Percentiles rank a stretch among this genome's conserved stretches.
These are phyloP conservation scores for Saccharomyces pastorianus DNA, from an alignment of 1,139 yeast genomes.

Conservation along the genomic window DNA sequence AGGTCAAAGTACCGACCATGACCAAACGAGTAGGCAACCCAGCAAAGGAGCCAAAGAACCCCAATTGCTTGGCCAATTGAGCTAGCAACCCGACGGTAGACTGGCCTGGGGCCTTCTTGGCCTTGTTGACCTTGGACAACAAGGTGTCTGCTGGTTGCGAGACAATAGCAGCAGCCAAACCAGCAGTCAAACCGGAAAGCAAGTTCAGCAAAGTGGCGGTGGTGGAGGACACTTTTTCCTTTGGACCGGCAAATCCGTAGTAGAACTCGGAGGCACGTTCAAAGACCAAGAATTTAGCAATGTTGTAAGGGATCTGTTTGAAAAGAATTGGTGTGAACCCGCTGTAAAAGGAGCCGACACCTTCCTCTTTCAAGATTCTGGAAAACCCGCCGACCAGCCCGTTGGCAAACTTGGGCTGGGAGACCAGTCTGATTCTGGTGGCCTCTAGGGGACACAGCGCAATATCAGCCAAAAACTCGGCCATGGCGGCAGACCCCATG, in stretches of 20 bases:
- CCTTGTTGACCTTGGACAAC: slow-evolving; percentile 83
- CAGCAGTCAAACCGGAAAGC: slow-evolving; percentile 81
- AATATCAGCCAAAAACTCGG: slow-evolving; percentile 83
- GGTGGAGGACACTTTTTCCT: slow-evolving; percentile 48
- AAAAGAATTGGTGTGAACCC: slow-evolving; percentile 88
- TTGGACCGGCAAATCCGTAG: slow-evolving; percentile 58
- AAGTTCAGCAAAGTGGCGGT: slow-evolving; percentile 61
- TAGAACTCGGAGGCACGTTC: slow-evolving; percentile 82
- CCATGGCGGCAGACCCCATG: slow-evolving; percentile 78
- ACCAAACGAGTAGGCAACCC: slow-evolving; percentile 87
- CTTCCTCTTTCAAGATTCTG: slow-evolving; percentile 78
- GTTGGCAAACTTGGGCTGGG: slow-evolving; percentile 80
- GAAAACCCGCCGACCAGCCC: slow-evolving; percentile 81
- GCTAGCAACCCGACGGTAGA: slow-evolving; percentile 71
- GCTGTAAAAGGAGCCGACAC: slow-evolving; percentile 77
- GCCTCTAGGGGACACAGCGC: slow-evolving; percentile 87
- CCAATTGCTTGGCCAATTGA: slow-evolving; percentile 77
- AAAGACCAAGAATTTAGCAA: slow-evolving; percentile 80
- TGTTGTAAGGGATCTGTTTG: slow-evolving; percentile 89
- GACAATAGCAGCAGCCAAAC: slow-evolving; percentile 81
- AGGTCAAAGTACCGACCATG: slow-evolving; percentile 87
- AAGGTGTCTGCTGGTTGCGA: slow-evolving; percentile 90
- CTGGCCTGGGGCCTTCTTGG: slow-evolving; percentile 90
- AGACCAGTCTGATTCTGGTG: slow-evolving; percentile 83
- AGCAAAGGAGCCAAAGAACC: slow-evolving; percentile 75